Evolutionary conservation across 805 yeast species (phyloP).

Genomic region (Deakozyma indianensis): DNA sequence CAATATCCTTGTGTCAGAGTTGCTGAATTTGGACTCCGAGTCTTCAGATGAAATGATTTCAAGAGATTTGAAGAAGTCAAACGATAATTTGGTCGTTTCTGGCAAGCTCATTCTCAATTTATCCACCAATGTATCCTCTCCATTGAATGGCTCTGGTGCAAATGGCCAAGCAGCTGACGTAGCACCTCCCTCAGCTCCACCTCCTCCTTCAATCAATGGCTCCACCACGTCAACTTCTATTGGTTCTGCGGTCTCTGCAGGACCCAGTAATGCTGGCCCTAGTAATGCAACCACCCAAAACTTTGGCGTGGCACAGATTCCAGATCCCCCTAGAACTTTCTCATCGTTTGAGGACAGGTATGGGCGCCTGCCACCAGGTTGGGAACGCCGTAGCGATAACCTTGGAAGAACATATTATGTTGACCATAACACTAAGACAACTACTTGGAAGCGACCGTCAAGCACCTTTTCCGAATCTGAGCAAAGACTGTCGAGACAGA

Average conservation of each 20-base stretch:
- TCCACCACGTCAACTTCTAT: constrained; percentile 8
- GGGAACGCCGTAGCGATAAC: constrained; percentile 98
- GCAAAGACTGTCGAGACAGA: constrained; percentile 34
- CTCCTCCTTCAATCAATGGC: constrained; percentile 10
- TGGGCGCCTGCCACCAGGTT: constrained; percentile 94
- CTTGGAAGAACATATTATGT: constrained; percentile 96
- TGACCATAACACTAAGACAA: constrained; percentile 93
- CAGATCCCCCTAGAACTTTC: constrained; percentile 38
- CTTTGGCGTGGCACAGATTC: constrained; percentile 6
- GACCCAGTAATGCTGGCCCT: constrained; percentile 15
- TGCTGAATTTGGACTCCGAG: constrained; percentile 38
- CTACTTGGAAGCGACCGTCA: constrained; percentile 98
- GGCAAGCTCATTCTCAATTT: constrained; percentile 66
- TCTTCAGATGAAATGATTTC: constrained; percentile 66
- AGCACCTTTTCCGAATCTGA: constrained; percentile 62
- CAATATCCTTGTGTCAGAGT: constrained; percentile 80
- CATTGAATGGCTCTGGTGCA: constrained; percentile 15
- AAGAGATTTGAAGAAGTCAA: constrained; percentile 79
- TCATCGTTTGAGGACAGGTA: constrained; percentile 94
- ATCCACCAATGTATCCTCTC: constrained; percentile 19
- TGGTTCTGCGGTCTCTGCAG: constrained; percentile 3
- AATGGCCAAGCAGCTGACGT: constrained; percentile 7
- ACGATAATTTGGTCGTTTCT: constrained; percentile 82
- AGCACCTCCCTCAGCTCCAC: constrained; percentile 5
- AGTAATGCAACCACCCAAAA: constrained; percentile 11